Percentiles rank a stretch among this genome's conserved stretches.
phyloP scores from a whole-genome alignment of 2,329 filamentous ascomycete genomes.

The Cladophialophora immunda region DNA sequence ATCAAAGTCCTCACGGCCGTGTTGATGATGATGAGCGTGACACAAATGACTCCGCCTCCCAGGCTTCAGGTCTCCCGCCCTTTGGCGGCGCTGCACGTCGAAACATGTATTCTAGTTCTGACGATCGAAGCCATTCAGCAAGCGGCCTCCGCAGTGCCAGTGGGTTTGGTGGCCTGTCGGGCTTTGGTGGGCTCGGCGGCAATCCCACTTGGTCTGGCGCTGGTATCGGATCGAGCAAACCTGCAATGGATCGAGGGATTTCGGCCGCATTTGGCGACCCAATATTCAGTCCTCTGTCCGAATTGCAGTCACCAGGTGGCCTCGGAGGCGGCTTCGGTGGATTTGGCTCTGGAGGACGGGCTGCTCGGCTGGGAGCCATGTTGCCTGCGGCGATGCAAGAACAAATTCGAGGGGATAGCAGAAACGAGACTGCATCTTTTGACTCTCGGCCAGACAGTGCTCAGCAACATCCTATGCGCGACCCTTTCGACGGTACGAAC shows the following conservation, averaged over 20 bases:
- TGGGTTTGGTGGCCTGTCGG: constrained; percentile 59
- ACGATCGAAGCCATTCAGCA: constrained; percentile 92
- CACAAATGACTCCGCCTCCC: constrained; percentile 52
- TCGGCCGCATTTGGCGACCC: constrained; percentile 64
- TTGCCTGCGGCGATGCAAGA: constrained; percentile 92
- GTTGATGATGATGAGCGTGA: constrained; percentile 70
- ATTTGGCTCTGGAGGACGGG: constrained; percentile 69
- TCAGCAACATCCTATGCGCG: constrained; percentile 36
- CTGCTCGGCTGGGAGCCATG: constrained; percentile 84
- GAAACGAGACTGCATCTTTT: constrained; percentile 47
- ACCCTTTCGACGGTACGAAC: constrained; percentile 35
- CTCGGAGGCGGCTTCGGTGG: constrained; percentile 71
- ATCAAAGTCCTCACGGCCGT: constrained; percentile 84
- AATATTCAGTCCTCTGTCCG: constrained; percentile 78
- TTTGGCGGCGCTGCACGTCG: constrained; percentile 53
- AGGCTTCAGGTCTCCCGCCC: constrained; percentile 54
- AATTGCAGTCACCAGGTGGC: constrained; percentile 78
- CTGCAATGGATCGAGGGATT: constrained; percentile 65
- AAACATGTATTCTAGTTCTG: constrained; percentile 67
- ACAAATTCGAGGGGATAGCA: constrained; percentile 73
- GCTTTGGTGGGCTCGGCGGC: constrained; percentile 67
- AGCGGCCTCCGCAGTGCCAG: constrained; percentile 71
- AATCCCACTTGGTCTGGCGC: constrained; percentile 55
- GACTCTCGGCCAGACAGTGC: constrained; percentile 38
- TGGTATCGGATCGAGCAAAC: constrained; percentile 76